Percentiles rank a stretch among this genome's conserved stretches.
phyloP scores from a whole-genome alignment of 2,329 filamentous ascomycete species.

The Fusarium penzigii region DNA sequence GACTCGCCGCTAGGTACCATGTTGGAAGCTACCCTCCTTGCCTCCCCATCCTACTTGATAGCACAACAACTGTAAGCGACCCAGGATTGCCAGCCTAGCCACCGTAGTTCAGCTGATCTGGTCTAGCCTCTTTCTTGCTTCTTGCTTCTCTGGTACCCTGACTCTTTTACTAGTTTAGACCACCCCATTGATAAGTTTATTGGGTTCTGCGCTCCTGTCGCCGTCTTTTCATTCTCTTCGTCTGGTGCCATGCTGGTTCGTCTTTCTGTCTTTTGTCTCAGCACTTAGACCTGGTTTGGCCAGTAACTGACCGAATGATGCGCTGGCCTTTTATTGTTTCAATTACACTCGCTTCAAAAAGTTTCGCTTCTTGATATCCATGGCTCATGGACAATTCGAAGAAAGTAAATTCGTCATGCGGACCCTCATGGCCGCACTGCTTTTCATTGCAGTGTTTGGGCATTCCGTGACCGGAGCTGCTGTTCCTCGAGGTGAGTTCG shows the following conservation, averaged over 20 bases:
- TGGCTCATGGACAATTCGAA: conserved; percentile 8
- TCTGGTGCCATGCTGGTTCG: conserved; percentile 3
- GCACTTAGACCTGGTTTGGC: conserved; percentile 4
- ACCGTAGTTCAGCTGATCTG: too few relatives aligned
- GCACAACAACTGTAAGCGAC: too few relatives aligned
- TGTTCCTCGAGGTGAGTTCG: conserved; percentile 20
- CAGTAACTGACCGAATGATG: conserved; percentile 5
- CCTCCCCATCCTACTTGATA: too few relatives aligned
- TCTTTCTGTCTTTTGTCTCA: conserved; percentile 1
- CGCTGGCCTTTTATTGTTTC: conserved; percentile 7
- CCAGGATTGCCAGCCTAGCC: too few relatives aligned
- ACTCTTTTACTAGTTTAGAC: neutral
- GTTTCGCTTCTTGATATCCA: conserved; percentile 10
- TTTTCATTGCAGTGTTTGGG: conserved; percentile 18
- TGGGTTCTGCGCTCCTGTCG: neutral
- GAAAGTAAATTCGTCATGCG: conserved; percentile 19
- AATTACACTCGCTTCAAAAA: conserved; percentile 17
- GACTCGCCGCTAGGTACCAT: neutral
- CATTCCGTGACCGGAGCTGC: conserved; percentile 14
- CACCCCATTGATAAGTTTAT: neutral
- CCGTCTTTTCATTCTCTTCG: conserved; percentile 1
- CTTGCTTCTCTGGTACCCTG: too few relatives aligned
- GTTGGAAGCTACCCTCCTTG: neutral
- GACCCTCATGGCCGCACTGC: conserved; percentile 17
- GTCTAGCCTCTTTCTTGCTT: too few relatives aligned